These are phyloP conservation scores for Cryptosporidium baileyi DNA, from an alignment of 169 alveolate species.

Conservation along the genomic window DNA sequence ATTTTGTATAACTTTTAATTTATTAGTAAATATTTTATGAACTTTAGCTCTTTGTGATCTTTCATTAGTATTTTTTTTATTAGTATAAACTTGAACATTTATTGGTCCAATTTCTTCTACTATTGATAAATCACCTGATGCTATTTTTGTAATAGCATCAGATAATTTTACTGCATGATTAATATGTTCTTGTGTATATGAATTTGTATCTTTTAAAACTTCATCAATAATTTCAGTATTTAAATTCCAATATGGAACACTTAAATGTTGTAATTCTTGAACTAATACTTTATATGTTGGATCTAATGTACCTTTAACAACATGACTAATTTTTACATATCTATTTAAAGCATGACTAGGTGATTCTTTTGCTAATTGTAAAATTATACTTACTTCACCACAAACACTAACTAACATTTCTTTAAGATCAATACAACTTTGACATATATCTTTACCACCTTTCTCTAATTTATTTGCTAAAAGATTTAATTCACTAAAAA, in stretches of 20 bases:
- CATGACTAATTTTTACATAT: slow-evolving; percentile 47
- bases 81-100: slow-evolving; percentile 10
- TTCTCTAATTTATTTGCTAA: slow-evolving; percentile 9
- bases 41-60: slow-evolving; percentile 19
- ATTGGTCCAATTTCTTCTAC: slow-evolving; percentile 46
- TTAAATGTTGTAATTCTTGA: slow-evolving; percentile 64
- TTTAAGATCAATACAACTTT: slow-evolving; percentile 38
- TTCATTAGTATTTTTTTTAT: background rate
- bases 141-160: slow-evolving; percentile 45
- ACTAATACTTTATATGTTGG: slow-evolving; percentile 55
- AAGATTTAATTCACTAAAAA: slow-evolving; percentile 17
- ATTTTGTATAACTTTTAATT: slow-evolving; percentile 30
- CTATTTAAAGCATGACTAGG: slow-evolving; percentile 66
- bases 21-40: slow-evolving; percentile 55
- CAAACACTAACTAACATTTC: slow-evolving; percentile 42
- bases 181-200: slow-evolving; percentile 52
- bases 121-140: slow-evolving; percentile 51
- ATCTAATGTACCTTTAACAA: slow-evolving; percentile 65
- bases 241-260: slow-evolving; percentile 69
- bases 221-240: slow-evolving; percentile 7
- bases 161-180: slow-evolving; percentile 58
- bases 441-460: slow-evolving; percentile 57
- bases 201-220: slow-evolving; percentile 26
- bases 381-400: slow-evolving; percentile 61
- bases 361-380: slow-evolving; percentile 48